phyloP scores from a whole-genome alignment of 2,329 filamentous ascomycete genomes.

The Paramyrothecium roridum region DNA sequence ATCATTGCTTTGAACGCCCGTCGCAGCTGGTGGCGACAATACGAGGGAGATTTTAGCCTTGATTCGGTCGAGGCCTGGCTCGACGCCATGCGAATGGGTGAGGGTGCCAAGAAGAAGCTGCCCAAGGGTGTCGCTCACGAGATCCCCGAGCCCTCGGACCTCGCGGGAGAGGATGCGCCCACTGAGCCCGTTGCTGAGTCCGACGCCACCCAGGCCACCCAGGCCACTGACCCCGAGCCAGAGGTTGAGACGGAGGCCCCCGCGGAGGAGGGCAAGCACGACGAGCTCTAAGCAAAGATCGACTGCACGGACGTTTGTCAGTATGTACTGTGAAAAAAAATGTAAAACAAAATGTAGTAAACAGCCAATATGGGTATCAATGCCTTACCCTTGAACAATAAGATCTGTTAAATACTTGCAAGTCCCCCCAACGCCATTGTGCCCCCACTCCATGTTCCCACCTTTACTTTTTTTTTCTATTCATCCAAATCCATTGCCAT shows the following conservation, averaged over 20 bases:
- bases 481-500: conserved; percentile 51
- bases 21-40: conserved; percentile 80
- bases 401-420: conserved; percentile 4
- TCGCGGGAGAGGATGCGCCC: conserved; percentile 14
- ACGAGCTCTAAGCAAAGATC: conserved; percentile 42
- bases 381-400: neutral
- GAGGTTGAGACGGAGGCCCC: conserved; percentile 21
- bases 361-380: neutral
- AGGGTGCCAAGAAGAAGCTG: conserved; percentile 75
- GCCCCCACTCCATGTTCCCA: conserved; percentile 1
- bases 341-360: conserved; percentile 2
- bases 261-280: conserved; percentile 33
- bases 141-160: conserved; percentile 30
- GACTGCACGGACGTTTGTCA: neutral
- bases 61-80: conserved; percentile 78
- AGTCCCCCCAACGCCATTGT: conserved; percentile 13
- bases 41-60: conserved; percentile 57
- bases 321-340: neutral
- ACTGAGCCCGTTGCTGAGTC: neutral
- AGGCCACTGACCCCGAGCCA: conserved; percentile 21
- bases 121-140: conserved; percentile 57
- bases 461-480: conserved; percentile 8
- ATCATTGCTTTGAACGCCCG: conserved; percentile 83
- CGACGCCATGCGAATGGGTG: conserved; percentile 85
- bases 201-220: conserved; percentile 9